Conservation (phyloP, 2,329 filamentous ascomycete species). For the Dactylellina leptospora region DNA sequence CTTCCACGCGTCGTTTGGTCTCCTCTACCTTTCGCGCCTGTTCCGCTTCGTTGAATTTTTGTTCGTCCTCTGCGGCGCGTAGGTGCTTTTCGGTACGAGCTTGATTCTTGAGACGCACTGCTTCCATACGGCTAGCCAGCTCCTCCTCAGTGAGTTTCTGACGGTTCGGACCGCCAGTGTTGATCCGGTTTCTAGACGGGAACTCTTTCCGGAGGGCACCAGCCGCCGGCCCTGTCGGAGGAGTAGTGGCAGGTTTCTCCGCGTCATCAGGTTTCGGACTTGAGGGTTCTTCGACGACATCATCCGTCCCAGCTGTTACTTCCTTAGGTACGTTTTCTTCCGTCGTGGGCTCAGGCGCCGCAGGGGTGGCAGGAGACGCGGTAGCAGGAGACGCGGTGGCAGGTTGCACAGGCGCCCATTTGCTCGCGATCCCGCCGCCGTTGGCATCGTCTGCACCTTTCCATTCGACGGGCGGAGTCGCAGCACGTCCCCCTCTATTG, state of each 20-base stretch:
- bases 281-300: constrained; percentile 15
- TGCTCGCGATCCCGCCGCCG: constrained; percentile 25
- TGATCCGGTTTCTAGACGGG: constrained; percentile 32
- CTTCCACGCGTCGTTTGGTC: constrained; percentile 68
- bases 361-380: background rate
- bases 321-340: constrained; percentile 13
- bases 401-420: constrained; percentile 22
- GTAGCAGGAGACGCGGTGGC: background rate
- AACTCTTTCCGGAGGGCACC: constrained; percentile 39
- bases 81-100: constrained; percentile 56
- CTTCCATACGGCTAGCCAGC: constrained; percentile 69
- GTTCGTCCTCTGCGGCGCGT: constrained; percentile 61
- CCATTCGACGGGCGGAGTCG: constrained; percentile 15
- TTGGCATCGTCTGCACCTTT: constrained; percentile 25
- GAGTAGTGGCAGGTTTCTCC: constrained; percentile 7
- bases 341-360: constrained; percentile 24
- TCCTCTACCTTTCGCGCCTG: constrained; percentile 70
- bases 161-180: constrained; percentile 35
- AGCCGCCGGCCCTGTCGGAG: constrained; percentile 35
- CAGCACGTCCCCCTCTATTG: constrained; percentile 21
- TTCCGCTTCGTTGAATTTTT: constrained; percentile 69
- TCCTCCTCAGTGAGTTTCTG: constrained; percentile 66
- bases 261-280: constrained; percentile 25
- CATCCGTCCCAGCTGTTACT: background rate
- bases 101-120: constrained; percentile 56